Evolutionary conservation across 805 yeast species (phyloP), one percentile per base, ranked within the genome.

Genomic region (Kluyveromyces nonfermentans): DNA sequence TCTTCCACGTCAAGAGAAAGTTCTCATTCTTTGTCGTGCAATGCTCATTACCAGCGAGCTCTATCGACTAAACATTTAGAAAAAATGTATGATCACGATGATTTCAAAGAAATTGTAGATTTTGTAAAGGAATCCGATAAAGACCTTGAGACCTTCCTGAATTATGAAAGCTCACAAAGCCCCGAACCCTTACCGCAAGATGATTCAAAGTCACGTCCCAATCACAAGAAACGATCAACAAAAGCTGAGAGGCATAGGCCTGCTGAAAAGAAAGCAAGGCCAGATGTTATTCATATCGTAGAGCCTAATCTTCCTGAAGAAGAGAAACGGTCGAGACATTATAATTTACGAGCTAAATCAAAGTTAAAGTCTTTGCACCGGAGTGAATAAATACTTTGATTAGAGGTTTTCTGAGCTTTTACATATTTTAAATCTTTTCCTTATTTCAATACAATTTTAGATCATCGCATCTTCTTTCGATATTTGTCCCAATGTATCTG

Each of bases 321-420:
- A 35, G 64, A 59, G 16, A 57, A 53, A 33, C 46, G 64, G 33
- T 59, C 65, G 1, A 50, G 54, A 4, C 62, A 59, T 43, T 60
- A 60, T 46, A 60, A 60, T 46, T 42, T 60, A 28, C 52, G 65
- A 15, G 60, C 63, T 6, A 58, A 55, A 48, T 60, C 65, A 5
- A 59, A 60, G 42, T 46, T 59, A 12, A 55, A 56, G 37, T 14
- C 25, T 15, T 33, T 28, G 20, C 3, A 31, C 16, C 25, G 35
- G 3, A 33, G 25, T 33, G 34, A 31, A 33, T 30, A 16, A 33
- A 10, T 33, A 12, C 9, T 18, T 5, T 18, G n/a, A 12, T 33
- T 5, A 16, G n/a, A 5, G 5, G 20, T 33, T 33, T n/a, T 16
- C n/a, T 10, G 12, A 25, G 30, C 30, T 6, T 2, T 25, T 25